These are phyloP conservation scores for Marasmius oreades DNA, from an alignment of 1,284 basidiomycete species.

Conservation along the genomic window DNA sequence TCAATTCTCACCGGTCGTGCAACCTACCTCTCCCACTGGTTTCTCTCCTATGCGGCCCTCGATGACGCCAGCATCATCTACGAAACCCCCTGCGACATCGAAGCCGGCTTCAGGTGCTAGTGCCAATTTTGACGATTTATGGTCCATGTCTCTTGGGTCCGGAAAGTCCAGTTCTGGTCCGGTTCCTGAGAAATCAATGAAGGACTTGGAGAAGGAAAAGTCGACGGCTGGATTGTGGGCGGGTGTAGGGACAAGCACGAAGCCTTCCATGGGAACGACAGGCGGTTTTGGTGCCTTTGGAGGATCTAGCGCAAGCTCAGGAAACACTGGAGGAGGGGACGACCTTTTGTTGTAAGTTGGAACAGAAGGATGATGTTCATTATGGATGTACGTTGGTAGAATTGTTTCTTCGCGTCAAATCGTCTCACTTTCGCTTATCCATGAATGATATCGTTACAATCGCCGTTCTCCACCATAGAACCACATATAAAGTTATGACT, in stretches of 20 bases:
- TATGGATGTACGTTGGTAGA: not conserved
- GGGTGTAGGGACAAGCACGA: slow-evolving; percentile 20
- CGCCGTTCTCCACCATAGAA: too few species aligned
- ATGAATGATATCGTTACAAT: too few species aligned
- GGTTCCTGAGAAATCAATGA: slow-evolving; percentile 68
- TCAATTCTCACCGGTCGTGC: slow-evolving; percentile 16
- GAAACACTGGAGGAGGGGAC: slow-evolving; percentile 34
- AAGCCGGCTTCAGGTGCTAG: slow-evolving; percentile 27
- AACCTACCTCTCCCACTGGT: slow-evolving; percentile 21
- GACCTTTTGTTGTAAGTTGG: slow-evolving; percentile 46
- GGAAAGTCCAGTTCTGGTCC: slow-evolving; percentile 29
- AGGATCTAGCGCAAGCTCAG: slow-evolving; percentile 22
- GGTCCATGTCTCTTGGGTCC: slow-evolving; percentile 73
- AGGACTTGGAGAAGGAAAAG: slow-evolving; percentile 86
- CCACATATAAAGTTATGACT: too few species aligned
- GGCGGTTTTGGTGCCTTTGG: slow-evolving; percentile 47
- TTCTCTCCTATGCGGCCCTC: slow-evolving; percentile 2
- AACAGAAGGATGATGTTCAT: not conserved
- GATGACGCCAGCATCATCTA: slow-evolving; percentile 9
- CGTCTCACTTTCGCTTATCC: too few species aligned
- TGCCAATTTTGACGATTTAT: slow-evolving; percentile 85
- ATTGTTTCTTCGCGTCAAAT: not conserved
- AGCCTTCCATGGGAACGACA: slow-evolving; percentile 24
- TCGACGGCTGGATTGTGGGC: slow-evolving; percentile 77
- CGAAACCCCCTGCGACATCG: slow-evolving; percentile 17